Percentiles rank a stretch among this genome's conserved stretches.
These are phyloP conservation scores for Plasmodium falciparum DNA, from an alignment of 169 alveolate species.

Conservation along the genomic window DNA sequence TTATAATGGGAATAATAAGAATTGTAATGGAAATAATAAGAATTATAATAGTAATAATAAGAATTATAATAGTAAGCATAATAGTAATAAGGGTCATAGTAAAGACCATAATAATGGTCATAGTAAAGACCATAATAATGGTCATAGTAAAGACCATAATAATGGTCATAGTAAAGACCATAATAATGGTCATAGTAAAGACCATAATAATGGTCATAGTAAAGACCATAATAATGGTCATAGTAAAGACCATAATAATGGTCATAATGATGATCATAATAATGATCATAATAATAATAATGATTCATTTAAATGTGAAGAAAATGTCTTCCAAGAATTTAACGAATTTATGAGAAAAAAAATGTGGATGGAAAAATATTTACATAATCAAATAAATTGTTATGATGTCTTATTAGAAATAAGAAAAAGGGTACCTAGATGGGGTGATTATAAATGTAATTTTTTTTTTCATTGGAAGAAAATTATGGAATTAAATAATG, in stretches of 20 bases:
- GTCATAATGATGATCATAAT: background rate
- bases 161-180: background rate
- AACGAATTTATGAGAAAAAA: slow-evolving; percentile 29
- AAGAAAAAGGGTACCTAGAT: slow-evolving; percentile 81
- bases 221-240: background rate
- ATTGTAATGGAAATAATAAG: too few species aligned
- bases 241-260: background rate
- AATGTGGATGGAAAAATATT: slow-evolving; percentile 60
- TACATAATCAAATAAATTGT: slow-evolving; percentile 79
- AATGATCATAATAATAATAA: background rate
- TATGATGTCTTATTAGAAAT: slow-evolving; percentile 85
- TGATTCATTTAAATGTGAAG: too few species aligned
- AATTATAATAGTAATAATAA: background rate
- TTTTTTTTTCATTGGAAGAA: slow-evolving; percentile 84
- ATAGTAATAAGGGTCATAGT: too few species aligned
- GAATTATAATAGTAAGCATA: too few species aligned
- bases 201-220: background rate
- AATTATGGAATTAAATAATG: slow-evolving; percentile 75
- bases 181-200: background rate
- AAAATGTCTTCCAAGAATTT: slow-evolving; percentile 1
- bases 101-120: background rate
- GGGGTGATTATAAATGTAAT: slow-evolving; percentile 85
- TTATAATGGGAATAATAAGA: too few species aligned
- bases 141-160: background rate
- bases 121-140: background rate